Conservation (phyloP, 257 asterid species). For the Haberlea rhodopensis region DNA sequence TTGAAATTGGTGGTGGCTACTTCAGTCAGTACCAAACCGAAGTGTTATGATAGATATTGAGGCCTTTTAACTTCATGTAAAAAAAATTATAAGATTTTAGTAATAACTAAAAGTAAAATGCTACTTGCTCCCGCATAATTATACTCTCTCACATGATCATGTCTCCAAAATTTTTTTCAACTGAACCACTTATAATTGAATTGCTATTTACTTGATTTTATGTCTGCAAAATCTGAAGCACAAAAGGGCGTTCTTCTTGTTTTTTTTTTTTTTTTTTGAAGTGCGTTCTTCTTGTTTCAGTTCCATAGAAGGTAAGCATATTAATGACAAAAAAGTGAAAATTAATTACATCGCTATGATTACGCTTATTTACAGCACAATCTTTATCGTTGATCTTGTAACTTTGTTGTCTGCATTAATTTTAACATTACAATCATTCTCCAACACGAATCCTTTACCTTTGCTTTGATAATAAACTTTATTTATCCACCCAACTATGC, state of each 20-base stretch:
- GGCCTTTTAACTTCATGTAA: no score
- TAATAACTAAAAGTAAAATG: not conserved
- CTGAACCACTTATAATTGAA: not conserved
- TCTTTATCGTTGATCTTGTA: not conserved
- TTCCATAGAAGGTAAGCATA: not conserved
- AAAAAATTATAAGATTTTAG: no score
- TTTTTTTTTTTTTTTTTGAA: no score
- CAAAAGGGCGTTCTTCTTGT: constrained; percentile 6
- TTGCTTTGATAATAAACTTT: not conserved
- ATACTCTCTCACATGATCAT: not conserved
- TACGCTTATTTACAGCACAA: not conserved
- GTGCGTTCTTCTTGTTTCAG: not conserved
- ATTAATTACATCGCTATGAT: not conserved
- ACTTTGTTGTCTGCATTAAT: not conserved
- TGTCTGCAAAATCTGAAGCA: constrained; percentile 18
- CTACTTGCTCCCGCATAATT: not conserved
- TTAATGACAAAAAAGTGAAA: not conserved
- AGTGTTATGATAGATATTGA: no score
- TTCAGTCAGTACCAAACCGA: no score
- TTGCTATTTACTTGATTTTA: constrained; percentile 22
- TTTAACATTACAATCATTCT: not conserved
- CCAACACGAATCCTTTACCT: not conserved
- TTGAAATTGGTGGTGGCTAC: not conserved
- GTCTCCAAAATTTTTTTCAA: not conserved
- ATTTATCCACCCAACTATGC: not conserved